Evolutionary conservation across 495 filamentous ascomycete species (phyloP).

Genomic region (Trypethelium eluteriae): DNA sequence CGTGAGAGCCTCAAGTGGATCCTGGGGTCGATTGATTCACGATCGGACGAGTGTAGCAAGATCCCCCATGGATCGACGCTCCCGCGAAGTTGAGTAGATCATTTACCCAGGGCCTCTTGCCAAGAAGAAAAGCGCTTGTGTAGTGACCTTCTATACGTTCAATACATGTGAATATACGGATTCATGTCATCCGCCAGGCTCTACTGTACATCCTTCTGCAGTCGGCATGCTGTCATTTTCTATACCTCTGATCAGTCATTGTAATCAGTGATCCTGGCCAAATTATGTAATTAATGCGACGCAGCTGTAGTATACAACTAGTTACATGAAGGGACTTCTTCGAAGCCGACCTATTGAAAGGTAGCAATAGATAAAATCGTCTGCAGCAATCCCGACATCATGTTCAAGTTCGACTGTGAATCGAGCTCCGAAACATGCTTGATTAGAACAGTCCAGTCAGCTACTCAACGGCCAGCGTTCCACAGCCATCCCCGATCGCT

Average conservation of each 20-base stretch:
- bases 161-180: too few relatives aligned
- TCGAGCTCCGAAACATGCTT: not conserved
- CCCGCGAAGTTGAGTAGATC: too few relatives aligned
- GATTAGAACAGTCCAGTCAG: not conserved
- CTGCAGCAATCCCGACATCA: not conserved
- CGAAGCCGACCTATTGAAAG: not conserved
- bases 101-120: too few relatives aligned
- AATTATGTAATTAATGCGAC: conserved; percentile 2
- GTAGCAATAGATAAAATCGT: not conserved
- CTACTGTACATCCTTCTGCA: not conserved
- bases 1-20: not conserved
- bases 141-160: too few relatives aligned
- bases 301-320: conserved; percentile 6
- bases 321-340: not conserved
- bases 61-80: not conserved
- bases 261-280: not conserved
- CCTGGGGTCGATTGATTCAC: not conserved
- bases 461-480: conserved; percentile 1
- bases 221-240: not conserved
- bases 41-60: not conserved
- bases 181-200: too few relatives aligned
- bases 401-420: not conserved
- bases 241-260: not conserved
- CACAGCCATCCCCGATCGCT: not conserved
- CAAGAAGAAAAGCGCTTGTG: too few relatives aligned